Evolutionary conservation across 2,329 filamentous ascomycete genomes (phyloP).

Genomic region (Teratosphaeria pseudoeucalypti): DNA sequence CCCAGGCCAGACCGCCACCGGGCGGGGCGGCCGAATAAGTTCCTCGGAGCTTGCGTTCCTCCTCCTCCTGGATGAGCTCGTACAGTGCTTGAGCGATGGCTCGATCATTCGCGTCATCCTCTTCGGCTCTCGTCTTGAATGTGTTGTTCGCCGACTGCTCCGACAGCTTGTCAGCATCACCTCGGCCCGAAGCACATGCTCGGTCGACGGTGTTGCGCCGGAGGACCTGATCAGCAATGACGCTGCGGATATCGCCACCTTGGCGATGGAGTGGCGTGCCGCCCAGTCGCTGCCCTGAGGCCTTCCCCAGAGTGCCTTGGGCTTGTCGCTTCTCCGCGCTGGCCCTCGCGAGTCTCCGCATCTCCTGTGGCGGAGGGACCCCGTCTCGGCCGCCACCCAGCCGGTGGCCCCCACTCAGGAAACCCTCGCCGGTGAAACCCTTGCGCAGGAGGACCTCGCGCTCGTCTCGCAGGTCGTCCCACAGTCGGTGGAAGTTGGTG

Average conservation of each 20-base stretch:
- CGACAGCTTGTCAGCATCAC: slow-evolving; percentile 55
- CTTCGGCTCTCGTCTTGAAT: slow-evolving; percentile 73
- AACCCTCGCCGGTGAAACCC: slow-evolving; percentile 85
- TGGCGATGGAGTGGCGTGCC: slow-evolving; percentile 44
- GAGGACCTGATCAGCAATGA: slow-evolving; percentile 63
- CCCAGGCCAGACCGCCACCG: slow-evolving; percentile 32
- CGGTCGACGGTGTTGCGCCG: slow-evolving; percentile 53
- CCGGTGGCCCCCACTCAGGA: slow-evolving; percentile 62
- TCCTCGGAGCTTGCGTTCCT: slow-evolving; percentile 42
- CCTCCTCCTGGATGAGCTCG: slow-evolving; percentile 77
- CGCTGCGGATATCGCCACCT: slow-evolving; percentile 58
- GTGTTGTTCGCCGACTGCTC: slow-evolving; percentile 60
- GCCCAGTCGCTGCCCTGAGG: slow-evolving; percentile 61
- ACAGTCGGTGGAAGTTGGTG: slow-evolving; percentile 69
- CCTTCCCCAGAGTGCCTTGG: slow-evolving; percentile 30
- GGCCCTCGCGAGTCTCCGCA: slow-evolving; percentile 60
- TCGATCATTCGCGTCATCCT: slow-evolving; percentile 78
- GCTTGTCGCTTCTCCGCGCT: slow-evolving; percentile 55
- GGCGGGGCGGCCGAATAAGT: slow-evolving; percentile 43
- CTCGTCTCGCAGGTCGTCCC: slow-evolving; percentile 83
- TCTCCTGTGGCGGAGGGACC: slow-evolving; percentile 60
- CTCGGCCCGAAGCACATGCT: slow-evolving; percentile 66
- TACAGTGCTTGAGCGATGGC: slow-evolving; percentile 79
- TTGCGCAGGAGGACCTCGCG: slow-evolving; percentile 65
- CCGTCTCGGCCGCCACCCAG: slow-evolving; percentile 45